Evolutionary conservation across 106 monocot species (phyloP).

Genomic region (Phalaenopsis equestris): DNA sequence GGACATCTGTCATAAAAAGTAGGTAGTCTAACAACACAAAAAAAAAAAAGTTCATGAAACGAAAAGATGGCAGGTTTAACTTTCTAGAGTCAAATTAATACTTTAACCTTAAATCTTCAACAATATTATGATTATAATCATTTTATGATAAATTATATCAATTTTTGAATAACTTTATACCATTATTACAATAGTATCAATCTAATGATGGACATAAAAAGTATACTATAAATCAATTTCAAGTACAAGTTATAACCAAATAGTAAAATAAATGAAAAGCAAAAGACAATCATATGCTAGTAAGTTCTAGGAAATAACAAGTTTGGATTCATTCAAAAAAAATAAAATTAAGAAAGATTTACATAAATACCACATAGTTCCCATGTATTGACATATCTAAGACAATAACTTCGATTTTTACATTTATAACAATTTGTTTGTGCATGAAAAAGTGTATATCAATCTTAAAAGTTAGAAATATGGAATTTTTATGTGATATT

Average conservation of each 20-base stretch:
- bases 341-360: too few species aligned
- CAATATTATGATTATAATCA: neutral
- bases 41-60: neutral
- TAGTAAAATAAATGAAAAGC: too few species aligned
- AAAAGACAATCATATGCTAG: too few species aligned
- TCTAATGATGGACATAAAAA: neutral
- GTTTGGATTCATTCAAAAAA: too few species aligned
- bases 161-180: neutral
- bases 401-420: too few species aligned
- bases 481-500: too few species aligned
- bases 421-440: too few species aligned
- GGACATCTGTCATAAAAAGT: constrained; percentile 48
- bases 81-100: neutral
- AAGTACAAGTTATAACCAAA: neutral
- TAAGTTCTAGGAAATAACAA: too few species aligned
- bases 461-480: too few species aligned
- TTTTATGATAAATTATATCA: neutral
- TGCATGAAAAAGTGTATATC: too few species aligned
- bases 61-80: neutral
- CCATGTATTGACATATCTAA: too few species aligned
- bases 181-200: neutral
- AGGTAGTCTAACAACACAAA: neutral
- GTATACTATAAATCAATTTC: constrained; percentile 1
- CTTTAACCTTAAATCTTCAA: neutral
- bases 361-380: too few species aligned